Evolutionary conservation across 768 basidiomycete genomes (phyloP), one percentile per base, ranked within the genome.

Genomic region (Boletus sp.): DNA sequence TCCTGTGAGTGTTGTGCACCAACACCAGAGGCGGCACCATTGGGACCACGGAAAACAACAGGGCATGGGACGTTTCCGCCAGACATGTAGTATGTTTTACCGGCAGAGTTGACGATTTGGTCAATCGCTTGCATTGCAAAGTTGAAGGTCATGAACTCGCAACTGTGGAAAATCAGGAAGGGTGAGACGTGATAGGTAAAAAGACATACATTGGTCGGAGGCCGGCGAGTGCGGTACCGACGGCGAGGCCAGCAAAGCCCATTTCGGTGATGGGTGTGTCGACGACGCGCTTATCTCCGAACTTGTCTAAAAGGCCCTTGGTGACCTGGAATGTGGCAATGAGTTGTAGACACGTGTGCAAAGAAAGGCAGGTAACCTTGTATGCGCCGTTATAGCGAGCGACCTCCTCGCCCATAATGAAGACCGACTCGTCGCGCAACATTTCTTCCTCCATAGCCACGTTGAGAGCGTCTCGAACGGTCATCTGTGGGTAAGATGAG

Each of bases 111-210:
- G 76, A 99, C 94, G 61, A 99, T 99, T 71, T 99, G 97, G 78
- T 99, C 97, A 73, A 99, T 98, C 56, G 97, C 95, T 77, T 95
- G 94, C 96, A 98, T 99, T 63, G 96, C 96, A 72, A 99, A 98
- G 82, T 99, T 98, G 82, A 96, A 98, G 15, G 96, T 98, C 96
- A 98, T 98, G 80, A 98, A 99, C 80, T 98, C 96, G 83, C 95
- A 98, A 68, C 92, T 94, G 57, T 30, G 36, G 40, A 39, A 57
- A 53, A 45, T 67, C 44, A 62, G 47, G 55, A 33, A 59, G 33
- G 15, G 47, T 20, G 47, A 45, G 24, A 50, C 3, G 42, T 8
- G 55, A 47, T 33, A 44, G 24, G 47, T 32, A 14, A 53, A 53
- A 53, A 36, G 18, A 66, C 85, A 56, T 72, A 91, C 91, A 99